Conservation (phyloP, 176 grass and related monocot genomes). For the Rhipidocladum racemiflorum region DNA sequence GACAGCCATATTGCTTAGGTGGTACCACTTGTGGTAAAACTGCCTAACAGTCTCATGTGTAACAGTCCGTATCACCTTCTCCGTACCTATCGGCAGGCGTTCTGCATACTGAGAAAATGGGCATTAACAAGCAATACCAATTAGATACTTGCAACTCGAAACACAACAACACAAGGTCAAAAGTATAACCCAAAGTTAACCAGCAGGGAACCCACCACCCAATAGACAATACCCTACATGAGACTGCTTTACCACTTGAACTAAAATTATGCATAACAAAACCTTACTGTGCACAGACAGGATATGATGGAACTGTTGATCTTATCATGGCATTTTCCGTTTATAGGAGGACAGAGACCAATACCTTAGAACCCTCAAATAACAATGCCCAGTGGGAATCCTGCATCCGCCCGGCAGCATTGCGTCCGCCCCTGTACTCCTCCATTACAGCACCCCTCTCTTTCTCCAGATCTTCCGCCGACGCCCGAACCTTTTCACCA, state of each 20-base stretch:
- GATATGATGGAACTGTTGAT: constrained; percentile 17
- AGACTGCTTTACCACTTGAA: background rate
- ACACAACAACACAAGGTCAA: background rate
- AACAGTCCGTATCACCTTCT: constrained; percentile 92
- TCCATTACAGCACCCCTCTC: constrained; percentile 94
- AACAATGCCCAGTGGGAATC: constrained; percentile 93
- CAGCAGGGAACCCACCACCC: background rate
- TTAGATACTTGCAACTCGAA: no score
- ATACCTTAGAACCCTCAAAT: constrained; percentile 94
- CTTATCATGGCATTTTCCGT: background rate
- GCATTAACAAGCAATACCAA: no score
- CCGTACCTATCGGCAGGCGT: constrained; percentile 84
- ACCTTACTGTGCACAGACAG: background rate
- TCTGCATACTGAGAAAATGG: no score
- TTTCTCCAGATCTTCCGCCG: constrained; percentile 90
- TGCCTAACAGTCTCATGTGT: constrained; percentile 65
- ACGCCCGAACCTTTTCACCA: constrained; percentile 63
- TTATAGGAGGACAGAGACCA: constrained; percentile 5
- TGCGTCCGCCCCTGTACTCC: constrained; percentile 95
- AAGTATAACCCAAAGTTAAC: background rate
- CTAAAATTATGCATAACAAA: background rate
- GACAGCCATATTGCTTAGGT: constrained; percentile 94
- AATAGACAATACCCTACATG: background rate
- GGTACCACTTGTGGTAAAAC: constrained; percentile 95
- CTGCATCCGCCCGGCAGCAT: constrained; percentile 89